Base-by-base conservation (phyloP, 768 basidiomycete species). In the Daedalea quercina region DNA sequence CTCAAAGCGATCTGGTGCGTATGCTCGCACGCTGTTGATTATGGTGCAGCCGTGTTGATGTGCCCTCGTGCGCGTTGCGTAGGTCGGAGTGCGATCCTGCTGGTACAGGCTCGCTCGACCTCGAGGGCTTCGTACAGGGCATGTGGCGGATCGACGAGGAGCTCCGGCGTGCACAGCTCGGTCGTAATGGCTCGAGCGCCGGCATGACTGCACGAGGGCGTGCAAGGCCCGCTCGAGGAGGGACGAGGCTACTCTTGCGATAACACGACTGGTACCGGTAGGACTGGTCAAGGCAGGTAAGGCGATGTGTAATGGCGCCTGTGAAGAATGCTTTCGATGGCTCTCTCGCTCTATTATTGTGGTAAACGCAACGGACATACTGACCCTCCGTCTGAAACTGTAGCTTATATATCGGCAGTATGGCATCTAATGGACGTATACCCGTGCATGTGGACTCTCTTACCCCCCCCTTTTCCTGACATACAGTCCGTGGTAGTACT, bases 131-230 rank as follows among this genome's bases (percentile, higher is more conserved):
- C 58, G 77, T 82, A 37, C 78, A 75, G 57, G 90, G 87, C 47
- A 90, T 90, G 87, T 90, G 88, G 88, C 80, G 82, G 34, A 87
- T 92, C 25, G 89, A 92, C 67, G 87, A 89, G 66, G 88, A 90
- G 58, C 78, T 91, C 12, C 73, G 85, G n/a, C 76, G 80, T 44
- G 74, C 77, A 4, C 79, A 84, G 55, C 19, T 40, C 19, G 35
- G 33, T 8, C 12, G 47, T 9, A 19, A 49, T 19, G 31, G n/a
- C 23, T 49, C 47, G 34, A 40, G 8, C 24, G 31, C 47, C 4
- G 19, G 46, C 28, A 17, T n/a, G 25, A 26, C 37, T 6, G 4
- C 37, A 15, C 13, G 37, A 15, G 37, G 37, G 15, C 7, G 19
- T 6, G 37, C 37, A 15, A 6, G 37, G 37, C 4, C 15, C 4